Conservation (phyloP, 1,284 basidiomycete genomes). For the Cerrena zonata region DNA sequence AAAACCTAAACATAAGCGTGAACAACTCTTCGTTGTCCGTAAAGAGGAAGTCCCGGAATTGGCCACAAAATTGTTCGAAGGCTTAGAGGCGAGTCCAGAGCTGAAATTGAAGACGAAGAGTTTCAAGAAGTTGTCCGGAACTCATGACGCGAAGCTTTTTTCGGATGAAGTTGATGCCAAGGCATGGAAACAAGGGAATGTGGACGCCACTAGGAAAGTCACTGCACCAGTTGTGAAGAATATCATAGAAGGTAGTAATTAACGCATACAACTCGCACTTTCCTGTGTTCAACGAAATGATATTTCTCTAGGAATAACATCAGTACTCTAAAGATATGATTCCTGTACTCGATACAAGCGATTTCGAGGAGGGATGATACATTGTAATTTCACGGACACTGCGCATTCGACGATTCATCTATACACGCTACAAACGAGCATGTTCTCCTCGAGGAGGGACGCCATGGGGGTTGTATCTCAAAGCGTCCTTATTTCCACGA, state of each 20-base stretch:
- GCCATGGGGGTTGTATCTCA: slow-evolving; percentile 35
- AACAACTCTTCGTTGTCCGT: slow-evolving; percentile 61
- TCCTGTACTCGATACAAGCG: no score
- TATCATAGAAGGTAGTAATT: slow-evolving; percentile 28
- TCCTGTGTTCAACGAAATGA: no score
- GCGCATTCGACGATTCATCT: neutral
- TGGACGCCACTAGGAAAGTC: slow-evolving; percentile 70
- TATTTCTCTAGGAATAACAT: no score
- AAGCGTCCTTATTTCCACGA: slow-evolving; percentile 29
- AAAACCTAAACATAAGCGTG: slow-evolving; percentile 60
- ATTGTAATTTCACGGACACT: no score
- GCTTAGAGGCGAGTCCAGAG: slow-evolving; percentile 51
- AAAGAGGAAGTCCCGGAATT: slow-evolving; percentile 28
- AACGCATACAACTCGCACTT: no score
- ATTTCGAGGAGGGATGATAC: no score
- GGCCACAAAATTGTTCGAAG: slow-evolving; percentile 40
- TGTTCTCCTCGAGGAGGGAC: slow-evolving; percentile 34
- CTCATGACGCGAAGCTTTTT: slow-evolving; percentile 25
- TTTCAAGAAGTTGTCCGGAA: slow-evolving; percentile 28
- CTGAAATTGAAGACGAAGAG: slow-evolving; percentile 45
- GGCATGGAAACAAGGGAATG: slow-evolving; percentile 76
- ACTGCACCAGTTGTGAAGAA: slow-evolving; percentile 70
- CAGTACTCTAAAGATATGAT: neutral
- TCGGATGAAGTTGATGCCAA: slow-evolving; percentile 28
- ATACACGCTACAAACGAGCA: slow-evolving; percentile 29